Conservation (phyloP, 2,329 filamentous ascomycete species). For the Coniochaeta ligniaria region DNA sequence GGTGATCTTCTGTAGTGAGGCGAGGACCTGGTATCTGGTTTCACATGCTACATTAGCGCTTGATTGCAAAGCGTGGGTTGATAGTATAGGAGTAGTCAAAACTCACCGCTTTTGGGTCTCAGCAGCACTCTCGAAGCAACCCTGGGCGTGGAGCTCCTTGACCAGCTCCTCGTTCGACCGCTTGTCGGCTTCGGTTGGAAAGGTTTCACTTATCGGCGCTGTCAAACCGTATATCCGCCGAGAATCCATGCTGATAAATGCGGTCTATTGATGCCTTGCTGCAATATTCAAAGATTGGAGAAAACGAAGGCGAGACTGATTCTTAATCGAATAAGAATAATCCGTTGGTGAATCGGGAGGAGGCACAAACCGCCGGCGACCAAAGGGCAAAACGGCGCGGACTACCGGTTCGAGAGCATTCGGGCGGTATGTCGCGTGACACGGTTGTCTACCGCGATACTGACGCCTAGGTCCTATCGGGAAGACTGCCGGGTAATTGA, state of each 20-base stretch:
- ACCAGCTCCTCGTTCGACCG: slow-evolving; percentile 72
- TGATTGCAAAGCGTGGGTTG: too few species aligned
- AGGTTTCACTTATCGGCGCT: slow-evolving; percentile 68
- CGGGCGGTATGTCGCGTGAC: background rate
- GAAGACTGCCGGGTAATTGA: background rate
- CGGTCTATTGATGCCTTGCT: background rate
- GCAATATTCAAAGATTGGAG: background rate
- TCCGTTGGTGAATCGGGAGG: background rate
- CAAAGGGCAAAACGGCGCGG: background rate
- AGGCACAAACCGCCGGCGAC: background rate
- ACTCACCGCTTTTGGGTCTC: slow-evolving; percentile 76
- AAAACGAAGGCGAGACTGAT: background rate
- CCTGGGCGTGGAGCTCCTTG: slow-evolving; percentile 77
- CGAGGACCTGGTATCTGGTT: slow-evolving; percentile 61
- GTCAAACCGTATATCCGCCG: slow-evolving; percentile 55
- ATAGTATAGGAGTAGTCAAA: background rate
- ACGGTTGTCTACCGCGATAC: background rate
- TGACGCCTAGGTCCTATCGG: background rate
- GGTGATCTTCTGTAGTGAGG: slow-evolving; percentile 70
- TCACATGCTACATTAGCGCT: background rate
- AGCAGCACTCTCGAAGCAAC: slow-evolving; percentile 80
- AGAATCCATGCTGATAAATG: background rate
- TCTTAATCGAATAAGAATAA: background rate
- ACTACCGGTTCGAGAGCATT: background rate
- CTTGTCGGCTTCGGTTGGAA: slow-evolving; percentile 72